phyloP scores from a whole-genome alignment of 805 yeast species.

The Pichia manshurica region DNA sequence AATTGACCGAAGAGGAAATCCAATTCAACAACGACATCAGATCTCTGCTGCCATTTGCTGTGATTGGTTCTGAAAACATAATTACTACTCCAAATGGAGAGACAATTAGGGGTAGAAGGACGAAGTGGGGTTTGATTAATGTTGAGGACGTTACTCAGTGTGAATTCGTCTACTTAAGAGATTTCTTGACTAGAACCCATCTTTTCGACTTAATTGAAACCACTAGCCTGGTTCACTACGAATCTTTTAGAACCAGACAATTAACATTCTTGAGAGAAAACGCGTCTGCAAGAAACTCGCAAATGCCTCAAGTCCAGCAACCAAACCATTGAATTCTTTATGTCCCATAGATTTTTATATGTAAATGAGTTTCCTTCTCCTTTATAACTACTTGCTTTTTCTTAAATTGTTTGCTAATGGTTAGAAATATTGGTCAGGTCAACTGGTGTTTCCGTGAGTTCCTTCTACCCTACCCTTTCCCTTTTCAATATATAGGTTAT shows the following conservation, averaged over 20 bases:
- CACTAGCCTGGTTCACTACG: conserved; percentile 83
- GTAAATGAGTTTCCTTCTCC: background rate
- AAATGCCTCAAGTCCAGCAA: conserved; percentile 18
- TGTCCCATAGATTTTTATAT: no score
- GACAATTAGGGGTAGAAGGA: conserved; percentile 81
- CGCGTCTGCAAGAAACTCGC: conserved; percentile 44
- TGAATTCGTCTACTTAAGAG: conserved; percentile 91
- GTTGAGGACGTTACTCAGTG: conserved; percentile 94
- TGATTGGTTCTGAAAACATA: conserved; percentile 83
- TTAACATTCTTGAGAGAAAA: conserved; percentile 89
- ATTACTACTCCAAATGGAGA: conserved; percentile 67
- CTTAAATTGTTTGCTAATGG: conserved; percentile 8
- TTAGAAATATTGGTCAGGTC: background rate
- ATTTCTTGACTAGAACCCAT: conserved; percentile 91
- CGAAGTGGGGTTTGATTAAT: conserved; percentile 89
- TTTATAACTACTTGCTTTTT: background rate
- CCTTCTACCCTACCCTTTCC: no score
- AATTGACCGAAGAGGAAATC: conserved; percentile 59
- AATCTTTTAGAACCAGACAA: conserved; percentile 89
- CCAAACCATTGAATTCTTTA: no score
- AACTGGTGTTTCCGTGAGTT: no score
- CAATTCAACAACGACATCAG: conserved; percentile 71
- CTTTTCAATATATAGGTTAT: no score
- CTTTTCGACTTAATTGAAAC: conserved; percentile 93
- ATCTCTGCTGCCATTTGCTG: conserved; percentile 84